Base-by-base conservation (phyloP, 2,329 filamentous ascomycete genomes). In the Corniculantispora saksenae region DNA sequence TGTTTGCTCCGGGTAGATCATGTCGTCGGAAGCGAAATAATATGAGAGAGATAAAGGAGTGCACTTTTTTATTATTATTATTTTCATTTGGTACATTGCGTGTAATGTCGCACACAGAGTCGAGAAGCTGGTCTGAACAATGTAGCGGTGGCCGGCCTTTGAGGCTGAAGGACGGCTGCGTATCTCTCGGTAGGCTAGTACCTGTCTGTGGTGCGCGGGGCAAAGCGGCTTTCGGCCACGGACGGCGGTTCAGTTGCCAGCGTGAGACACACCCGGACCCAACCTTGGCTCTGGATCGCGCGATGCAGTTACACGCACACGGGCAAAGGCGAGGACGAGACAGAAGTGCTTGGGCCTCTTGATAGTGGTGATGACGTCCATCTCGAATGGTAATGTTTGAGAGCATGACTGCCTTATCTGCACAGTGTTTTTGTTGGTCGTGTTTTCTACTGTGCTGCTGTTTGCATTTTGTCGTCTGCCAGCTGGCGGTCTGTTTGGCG, bases 151-250 rank as follows among this genome's bases (percentile, higher is more conserved):
- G 48, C 48, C n/a, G 38, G 3, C 38, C 38, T n/a, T 43, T 13
- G 38, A 43, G 17, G 38, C 32, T 56, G 29, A n/a, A 40, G 53
- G 32, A 13, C 53, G 35, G 53, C 32, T 25, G 27, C 29, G 27
- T 32, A 10, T 10, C 32, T 32, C 32, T n/a, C n/a, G n/a, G n/a
- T n/a, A n/a, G n/a, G n/a, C n/a, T n/a, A n/a, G n/a, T n/a, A n/a
- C n/a, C n/a, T n/a, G n/a, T n/a, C n/a, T 43, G 21, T 12, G n/a
- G 27, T n/a, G 53, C 53, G 38, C 48, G 23, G 59, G 48, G n/a
- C 48, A 45, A n/a, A 13, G 50, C 60, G 60, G 50, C 38, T 62
- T 55, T 62, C 60, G 50, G 60, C 50, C 48, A 62, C 35, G 50
- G 50, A 17, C 3, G 58, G n/a, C 57, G 50, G 38, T 55, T 47